phyloP scores from a whole-genome alignment of 2,329 filamentous ascomycete genomes.

The Penicillium paneum region DNA sequence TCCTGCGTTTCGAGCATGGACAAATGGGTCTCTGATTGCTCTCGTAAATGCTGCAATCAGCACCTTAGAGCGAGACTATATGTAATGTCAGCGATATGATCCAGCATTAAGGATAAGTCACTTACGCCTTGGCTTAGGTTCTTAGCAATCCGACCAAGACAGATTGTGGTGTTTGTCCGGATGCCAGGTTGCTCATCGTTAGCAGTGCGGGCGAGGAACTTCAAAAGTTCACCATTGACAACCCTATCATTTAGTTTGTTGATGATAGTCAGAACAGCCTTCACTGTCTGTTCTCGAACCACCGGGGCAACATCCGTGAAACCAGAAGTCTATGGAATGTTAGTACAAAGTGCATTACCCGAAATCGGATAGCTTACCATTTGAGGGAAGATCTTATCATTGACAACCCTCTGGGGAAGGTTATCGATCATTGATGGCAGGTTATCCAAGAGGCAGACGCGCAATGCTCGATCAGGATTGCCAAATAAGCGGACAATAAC shows the following conservation, averaged over 20 bases:
- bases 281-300: constrained; percentile 92
- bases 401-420: constrained; percentile 81
- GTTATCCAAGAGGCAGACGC: constrained; percentile 86
- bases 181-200: constrained; percentile 98
- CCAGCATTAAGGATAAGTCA: background rate
- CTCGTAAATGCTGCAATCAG: constrained; percentile 88
- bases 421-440: constrained; percentile 88
- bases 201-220: constrained; percentile 88
- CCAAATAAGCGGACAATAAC: constrained; percentile 83
- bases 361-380: constrained; percentile 56
- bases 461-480: constrained; percentile 86
- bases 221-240: constrained; percentile 88
- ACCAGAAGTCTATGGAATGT: constrained; percentile 67
- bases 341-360: background rate
- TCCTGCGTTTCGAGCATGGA: constrained; percentile 87
- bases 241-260: constrained; percentile 86
- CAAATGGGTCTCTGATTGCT: constrained; percentile 86
- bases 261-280: constrained; percentile 84
- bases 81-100: constrained; percentile 24
- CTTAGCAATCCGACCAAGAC: constrained; percentile 90
- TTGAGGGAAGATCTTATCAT: constrained; percentile 94
- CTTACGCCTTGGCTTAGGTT: constrained; percentile 66
- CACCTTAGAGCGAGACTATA: constrained; percentile 75
- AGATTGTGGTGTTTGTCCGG: constrained; percentile 96
- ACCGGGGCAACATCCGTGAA: constrained; percentile 90